Evolutionary conservation across 2,329 filamentous ascomycete genomes (phyloP), one percentile per base, ranked within the genome.

Genomic region (Aureobasidium sp.): DNA sequence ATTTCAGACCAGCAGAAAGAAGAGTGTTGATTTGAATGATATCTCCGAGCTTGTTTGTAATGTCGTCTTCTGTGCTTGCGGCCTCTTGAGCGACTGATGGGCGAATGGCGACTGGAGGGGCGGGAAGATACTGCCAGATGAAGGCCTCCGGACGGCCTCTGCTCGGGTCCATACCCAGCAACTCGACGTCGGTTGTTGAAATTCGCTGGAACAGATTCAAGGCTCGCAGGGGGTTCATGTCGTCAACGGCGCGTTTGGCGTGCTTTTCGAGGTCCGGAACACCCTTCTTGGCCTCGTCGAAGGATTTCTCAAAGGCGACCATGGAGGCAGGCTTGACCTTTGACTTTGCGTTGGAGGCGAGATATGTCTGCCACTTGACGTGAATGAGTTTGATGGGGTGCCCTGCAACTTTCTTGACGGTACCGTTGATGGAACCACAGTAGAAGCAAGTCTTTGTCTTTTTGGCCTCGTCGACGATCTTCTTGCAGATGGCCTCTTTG

Each of bases 11-110:
- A 25, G 90, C 88, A 55, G 89, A 87, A 65, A 99, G 90, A 68
- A 95, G 85, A 61, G 89, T 88, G 71, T 92, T 96, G 66, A 95
- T 90, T 69, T 95, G 90, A 11, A 97, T 88, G 66, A 99, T 97
- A 72, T 99, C 93, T 34, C 91, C 89, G n/a, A 99, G 83, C 73
- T 97, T 97, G 59, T 93, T 92, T 0, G 94, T 99, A 64, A 99
- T 84, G 70, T 99, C 94, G 71, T 99, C 94, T 74, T 99, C 94
- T 22, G 90, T 99, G 67, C 90, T 97, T 3, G 92, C 89, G 64
- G 86, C 90, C 66, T 97, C 94, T 74, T 97, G 94, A 34, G 88
- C 88, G 20, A 99, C 94, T 0, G 92, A 97, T 0, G 94, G 94
- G 63, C 94, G 84, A 69, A 99, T 96, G 68, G 91, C 95, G 6